Evolutionary conservation across 2,329 filamentous ascomycete genomes (phyloP).

Genomic region (Sclerotinia trifoliorum): DNA sequence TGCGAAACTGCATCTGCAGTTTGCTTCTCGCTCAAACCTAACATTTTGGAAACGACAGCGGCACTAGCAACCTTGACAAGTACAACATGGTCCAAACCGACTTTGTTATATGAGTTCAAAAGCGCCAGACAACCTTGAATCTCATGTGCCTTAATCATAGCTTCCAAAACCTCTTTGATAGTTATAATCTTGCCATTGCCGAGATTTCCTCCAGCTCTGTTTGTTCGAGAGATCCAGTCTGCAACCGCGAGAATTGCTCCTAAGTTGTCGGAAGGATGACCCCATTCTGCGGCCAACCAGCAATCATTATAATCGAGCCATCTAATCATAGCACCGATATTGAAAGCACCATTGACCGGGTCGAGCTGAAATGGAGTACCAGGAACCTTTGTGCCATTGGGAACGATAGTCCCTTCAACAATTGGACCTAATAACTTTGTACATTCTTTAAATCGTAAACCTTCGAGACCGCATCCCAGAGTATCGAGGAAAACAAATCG

Average conservation of each 20-base stretch:
- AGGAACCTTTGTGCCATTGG: constrained; percentile 86
- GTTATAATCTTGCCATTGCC: constrained; percentile 87
- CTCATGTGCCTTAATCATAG: constrained; percentile 98
- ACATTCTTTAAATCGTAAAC: constrained; percentile 93
- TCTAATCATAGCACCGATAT: constrained; percentile 97
- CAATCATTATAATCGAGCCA: constrained; percentile 99
- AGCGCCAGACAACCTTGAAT: constrained; percentile 96
- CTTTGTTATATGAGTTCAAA: constrained; percentile 98
- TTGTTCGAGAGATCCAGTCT: constrained; percentile 95
- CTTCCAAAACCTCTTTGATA: constrained; percentile 87
- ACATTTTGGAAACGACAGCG: constrained; percentile 92
- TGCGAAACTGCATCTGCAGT: constrained; percentile 95
- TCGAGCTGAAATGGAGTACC: constrained; percentile 94
- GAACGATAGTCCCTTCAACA: constrained; percentile 85
- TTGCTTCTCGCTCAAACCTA: constrained; percentile 84
- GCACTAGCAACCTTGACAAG: constrained; percentile 96
- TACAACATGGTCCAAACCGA: constrained; percentile 95
- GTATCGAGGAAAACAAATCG: constrained; percentile 97
- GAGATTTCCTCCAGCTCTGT: constrained; percentile 71
- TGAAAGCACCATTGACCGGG: constrained; percentile 94
- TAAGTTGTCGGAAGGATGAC: constrained; percentile 96
- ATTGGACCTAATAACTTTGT: constrained; percentile 89
- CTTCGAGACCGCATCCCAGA: constrained; percentile 93
- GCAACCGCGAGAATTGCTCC: constrained; percentile 95
- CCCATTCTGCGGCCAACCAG: constrained; percentile 99